Evolutionary conservation across 2,329 filamentous ascomycete genomes (phyloP).

Genomic region (Fusarium torreyae): DNA sequence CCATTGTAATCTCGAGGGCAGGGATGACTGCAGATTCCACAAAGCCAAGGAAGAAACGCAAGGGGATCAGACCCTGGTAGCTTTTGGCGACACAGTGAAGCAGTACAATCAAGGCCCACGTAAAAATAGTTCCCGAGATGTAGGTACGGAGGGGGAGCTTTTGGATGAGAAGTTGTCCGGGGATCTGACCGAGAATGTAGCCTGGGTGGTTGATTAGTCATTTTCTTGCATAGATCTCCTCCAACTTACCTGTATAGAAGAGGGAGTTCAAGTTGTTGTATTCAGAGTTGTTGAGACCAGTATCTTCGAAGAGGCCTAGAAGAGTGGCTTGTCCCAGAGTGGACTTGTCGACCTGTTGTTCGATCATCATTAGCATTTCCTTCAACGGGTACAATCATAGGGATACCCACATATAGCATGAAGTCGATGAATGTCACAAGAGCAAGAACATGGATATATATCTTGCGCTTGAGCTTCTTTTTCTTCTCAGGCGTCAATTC

Average conservation of each 20-base stretch:
- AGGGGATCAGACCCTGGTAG: not conserved
- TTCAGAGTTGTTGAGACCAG: slow-evolving; percentile 5
- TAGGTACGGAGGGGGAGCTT: not conserved
- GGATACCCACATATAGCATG: slow-evolving; percentile 9
- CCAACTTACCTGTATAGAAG: slow-evolving; percentile 1
- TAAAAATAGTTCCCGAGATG: not conserved
- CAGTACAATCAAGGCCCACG: not conserved
- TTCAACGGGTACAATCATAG: too few relatives aligned
- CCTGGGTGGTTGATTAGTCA: not conserved
- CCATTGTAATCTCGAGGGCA: slow-evolving; percentile 8
- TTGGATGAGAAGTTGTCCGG: slow-evolving; percentile 10
- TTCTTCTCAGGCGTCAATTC: not conserved
- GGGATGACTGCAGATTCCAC: slow-evolving; percentile 3
- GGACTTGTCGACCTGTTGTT: not conserved
- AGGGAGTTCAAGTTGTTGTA: slow-evolving; percentile 16
- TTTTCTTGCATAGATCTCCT: too few relatives aligned
- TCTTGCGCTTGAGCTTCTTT: slow-evolving; percentile 12
- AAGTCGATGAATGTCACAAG: slow-evolving; percentile 12
- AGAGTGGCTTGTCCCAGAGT: slow-evolving; percentile 6
- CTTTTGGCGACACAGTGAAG: slow-evolving; percentile 5
- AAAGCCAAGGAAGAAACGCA: slow-evolving; percentile 10
- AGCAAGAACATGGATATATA: slow-evolving; percentile 8
- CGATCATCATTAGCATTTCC: not conserved
- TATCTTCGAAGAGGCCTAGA: slow-evolving; percentile 6
- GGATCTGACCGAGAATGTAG: slow-evolving; percentile 4